Percentiles rank a stretch among this genome's conserved stretches.
Conservation (phyloP, 192 early-diverging fungal genomes). For the Backusella parvicylindrica region DNA sequence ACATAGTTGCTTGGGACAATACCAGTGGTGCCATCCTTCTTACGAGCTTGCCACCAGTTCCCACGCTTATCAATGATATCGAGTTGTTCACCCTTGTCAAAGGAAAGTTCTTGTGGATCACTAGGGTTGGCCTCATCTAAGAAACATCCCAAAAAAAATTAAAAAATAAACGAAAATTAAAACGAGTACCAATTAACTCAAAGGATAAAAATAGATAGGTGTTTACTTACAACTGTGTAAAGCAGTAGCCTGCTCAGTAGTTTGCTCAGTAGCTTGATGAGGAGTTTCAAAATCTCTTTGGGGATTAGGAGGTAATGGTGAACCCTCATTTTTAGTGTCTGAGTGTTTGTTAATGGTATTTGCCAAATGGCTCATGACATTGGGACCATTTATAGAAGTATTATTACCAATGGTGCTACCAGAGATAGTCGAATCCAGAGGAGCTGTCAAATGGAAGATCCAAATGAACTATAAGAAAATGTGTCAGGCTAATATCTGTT, state of each 20-base stretch:
- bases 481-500: not conserved
- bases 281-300: not conserved
- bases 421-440: slow-evolving; percentile 46
- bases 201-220: not conserved
- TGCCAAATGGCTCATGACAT: not conserved
- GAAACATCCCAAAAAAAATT: not conserved
- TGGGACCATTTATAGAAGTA: not conserved
- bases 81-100: slow-evolving; percentile 81
- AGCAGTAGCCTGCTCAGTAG: not conserved
- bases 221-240: slow-evolving; percentile 2
- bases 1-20: slow-evolving; percentile 90
- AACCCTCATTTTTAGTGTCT: not conserved
- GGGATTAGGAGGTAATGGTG: not conserved
- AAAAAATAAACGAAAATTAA: not conserved
- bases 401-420: not conserved
- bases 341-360: not conserved
- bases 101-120: slow-evolving; percentile 89
- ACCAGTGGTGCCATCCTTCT: slow-evolving; percentile 71
- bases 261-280: not conserved
- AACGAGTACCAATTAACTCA: not conserved
- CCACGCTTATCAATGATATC: slow-evolving; percentile 88
- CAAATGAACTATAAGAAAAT: slow-evolving; percentile 49
- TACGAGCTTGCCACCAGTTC: slow-evolving; percentile 96
- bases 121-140: slow-evolving; percentile 81
- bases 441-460: slow-evolving; percentile 62